Base-by-base conservation (phyloP, 805 yeast genomes). In the Zygosaccharomyces kombuchaensis region DNA sequence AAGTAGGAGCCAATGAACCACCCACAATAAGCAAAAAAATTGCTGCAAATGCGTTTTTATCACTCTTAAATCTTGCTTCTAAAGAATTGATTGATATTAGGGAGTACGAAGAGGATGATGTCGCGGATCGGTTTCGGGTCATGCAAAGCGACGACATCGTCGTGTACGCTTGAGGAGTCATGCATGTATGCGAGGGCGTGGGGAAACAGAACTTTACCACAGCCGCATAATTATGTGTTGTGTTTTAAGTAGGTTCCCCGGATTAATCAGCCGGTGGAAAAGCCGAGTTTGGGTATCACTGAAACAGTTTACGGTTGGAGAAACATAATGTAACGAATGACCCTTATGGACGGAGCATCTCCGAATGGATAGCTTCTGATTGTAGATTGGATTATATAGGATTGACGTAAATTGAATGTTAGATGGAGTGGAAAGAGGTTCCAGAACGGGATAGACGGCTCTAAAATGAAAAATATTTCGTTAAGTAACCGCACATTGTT, bases 41-140 rank as follows among this genome's bases (percentile, higher is more conserved):
- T 9, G 67, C 65, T 6, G 62, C 66, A 12, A 61, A 57, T 23
- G 67, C 66, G 0, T 64, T 64, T 35, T 43, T 64, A 14, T 57
- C 66, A 3, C 22, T 64, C 16, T 44, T 64, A 14, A 59, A 55
- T 30, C 48, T 64, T 13, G 65, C 66, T 2, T 52, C 64, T 2
- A 57, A 53, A 38, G 56, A 53, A 17, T 14, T 48, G 31, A 31
- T 45, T 21, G 42, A 29, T 17, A 45, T 48, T 14, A 43, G 36
- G 40, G 52, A 40, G 23, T 48, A 37, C 31, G 36, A 40, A 7
- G 40, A 38, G n/a, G 32, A 34, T 9, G 31, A 45, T 12, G 37
- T 19, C 34, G 25, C 19, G 4, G 40, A 46, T 12, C 14, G 17
- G 8, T 49, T 41, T 22, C 34, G 35, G n/a, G 13, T 49, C n/a